Evolutionary conservation across 192 early-diverging fungal genomes (phyloP).

Genomic region (Phlyctochytrium planicorne): DNA sequence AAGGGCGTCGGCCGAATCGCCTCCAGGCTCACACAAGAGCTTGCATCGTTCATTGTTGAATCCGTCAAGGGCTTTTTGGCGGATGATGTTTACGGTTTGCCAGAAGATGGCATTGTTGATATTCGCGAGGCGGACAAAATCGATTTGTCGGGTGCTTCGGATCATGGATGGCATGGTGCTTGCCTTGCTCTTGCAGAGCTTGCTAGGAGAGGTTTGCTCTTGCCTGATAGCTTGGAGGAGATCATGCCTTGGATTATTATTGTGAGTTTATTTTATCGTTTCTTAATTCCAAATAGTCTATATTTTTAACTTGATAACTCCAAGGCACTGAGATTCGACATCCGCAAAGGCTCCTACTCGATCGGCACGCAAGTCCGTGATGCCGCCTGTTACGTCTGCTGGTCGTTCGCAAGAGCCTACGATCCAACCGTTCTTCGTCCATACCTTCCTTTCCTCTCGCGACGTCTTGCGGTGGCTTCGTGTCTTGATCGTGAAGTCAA

Average conservation of each 20-base stretch:
- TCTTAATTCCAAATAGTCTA: not conserved
- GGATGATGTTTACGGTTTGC: slow-evolving; percentile 68
- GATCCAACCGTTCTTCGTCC: slow-evolving; percentile 66
- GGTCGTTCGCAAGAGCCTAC: slow-evolving; percentile 95
- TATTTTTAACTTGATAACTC: not conserved
- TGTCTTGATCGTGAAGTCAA: slow-evolving; percentile 93
- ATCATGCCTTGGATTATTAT: slow-evolving; percentile 78
- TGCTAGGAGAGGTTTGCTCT: slow-evolving; percentile 78
- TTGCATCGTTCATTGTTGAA: slow-evolving; percentile 80
- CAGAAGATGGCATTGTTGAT: slow-evolving; percentile 28
- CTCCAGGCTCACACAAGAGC: slow-evolving; percentile 71
- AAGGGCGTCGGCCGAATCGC: slow-evolving; percentile 93
- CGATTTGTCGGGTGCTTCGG: slow-evolving; percentile 79
- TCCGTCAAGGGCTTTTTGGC: slow-evolving; percentile 76
- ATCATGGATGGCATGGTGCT: slow-evolving; percentile 92
- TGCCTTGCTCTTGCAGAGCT: slow-evolving; percentile 91
- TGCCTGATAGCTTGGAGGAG: slow-evolving; percentile 67
- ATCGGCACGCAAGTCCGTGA: slow-evolving; percentile 94
- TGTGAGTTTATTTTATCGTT: slow-evolving; percentile 28
- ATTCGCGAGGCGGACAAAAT: slow-evolving; percentile 7
- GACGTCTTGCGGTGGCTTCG: slow-evolving; percentile 73
- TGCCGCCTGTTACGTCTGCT: slow-evolving; percentile 94
- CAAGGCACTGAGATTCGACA: slow-evolving; percentile 82
- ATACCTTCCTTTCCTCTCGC: slow-evolving; percentile 66
- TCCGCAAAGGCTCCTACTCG: slow-evolving; percentile 83